These are phyloP conservation scores for Neolecta irregularis DNA, from an alignment of 1,139 yeast species.

Conservation along the genomic window DNA sequence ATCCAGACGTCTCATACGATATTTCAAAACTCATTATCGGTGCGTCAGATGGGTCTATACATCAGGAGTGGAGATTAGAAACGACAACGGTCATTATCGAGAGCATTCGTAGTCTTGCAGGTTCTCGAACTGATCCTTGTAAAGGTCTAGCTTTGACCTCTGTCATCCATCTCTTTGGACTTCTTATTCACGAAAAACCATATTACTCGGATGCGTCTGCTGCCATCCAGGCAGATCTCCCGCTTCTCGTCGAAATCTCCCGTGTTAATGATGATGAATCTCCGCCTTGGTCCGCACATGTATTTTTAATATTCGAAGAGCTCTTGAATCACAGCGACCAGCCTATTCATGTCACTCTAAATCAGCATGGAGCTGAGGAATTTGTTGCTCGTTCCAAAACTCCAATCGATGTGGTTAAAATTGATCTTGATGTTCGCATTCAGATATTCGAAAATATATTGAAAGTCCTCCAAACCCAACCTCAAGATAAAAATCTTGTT, in stretches of 20 bases:
- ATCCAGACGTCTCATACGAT: constrained; percentile 36
- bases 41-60: constrained; percentile 24
- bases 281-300: constrained; percentile 24
- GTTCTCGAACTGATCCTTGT: too few species aligned
- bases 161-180: constrained; percentile 34
- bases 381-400: background rate
- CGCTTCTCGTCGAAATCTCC: constrained; percentile 18
- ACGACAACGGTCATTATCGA: too few species aligned
- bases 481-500: constrained; percentile 4
- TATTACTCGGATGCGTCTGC: constrained; percentile 28
- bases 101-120: too few species aligned
- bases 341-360: constrained; percentile 8
- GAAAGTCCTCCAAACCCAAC: constrained; percentile 1
- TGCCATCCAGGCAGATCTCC: constrained; percentile 29
- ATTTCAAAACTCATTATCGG: constrained; percentile 36
- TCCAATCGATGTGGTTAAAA: constrained; percentile 9
- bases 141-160: constrained; percentile 29
- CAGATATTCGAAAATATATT: constrained; percentile 4
- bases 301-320: constrained; percentile 22
- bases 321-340: constrained; percentile 19
- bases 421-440: constrained; percentile 6
- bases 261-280: constrained; percentile 15
- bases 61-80: too few species aligned
- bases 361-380: constrained; percentile 3
- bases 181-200: constrained; percentile 29